These are phyloP conservation scores for Magnolia sinica DNA, from an alignment of 164 flowering plant genomes.

Conservation along the genomic window DNA sequence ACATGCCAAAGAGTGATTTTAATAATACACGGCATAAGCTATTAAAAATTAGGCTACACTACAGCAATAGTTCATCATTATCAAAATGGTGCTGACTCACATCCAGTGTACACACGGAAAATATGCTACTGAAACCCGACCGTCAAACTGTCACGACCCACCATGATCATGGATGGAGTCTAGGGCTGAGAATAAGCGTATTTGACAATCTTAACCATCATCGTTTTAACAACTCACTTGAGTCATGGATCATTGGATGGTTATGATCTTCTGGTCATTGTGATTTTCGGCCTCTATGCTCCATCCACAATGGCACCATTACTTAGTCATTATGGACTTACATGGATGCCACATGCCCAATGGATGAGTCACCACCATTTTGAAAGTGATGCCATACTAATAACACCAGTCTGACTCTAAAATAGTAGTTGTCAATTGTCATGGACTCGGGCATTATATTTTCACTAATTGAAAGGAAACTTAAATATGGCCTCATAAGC, in stretches of 20 bases:
- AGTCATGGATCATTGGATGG: neutral
- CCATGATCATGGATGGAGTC: too few relatives aligned
- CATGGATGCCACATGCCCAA: neutral
- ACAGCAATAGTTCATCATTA: neutral
- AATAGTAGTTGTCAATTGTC: neutral
- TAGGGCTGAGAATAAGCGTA: too few relatives aligned
- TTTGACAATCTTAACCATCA: neutral
- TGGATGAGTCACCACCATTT: neutral
- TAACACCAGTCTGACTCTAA: neutral
- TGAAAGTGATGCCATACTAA: neutral
- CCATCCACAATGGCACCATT: neutral
- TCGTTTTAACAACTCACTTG: neutral
- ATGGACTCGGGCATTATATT: neutral
- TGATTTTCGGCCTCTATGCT: neutral
- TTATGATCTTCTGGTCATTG: neutral
- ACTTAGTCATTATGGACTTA: neutral
- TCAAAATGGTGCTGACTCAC: neutral
- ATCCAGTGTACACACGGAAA: neutral
- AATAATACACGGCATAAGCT: neutral
- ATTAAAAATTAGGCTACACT: too few relatives aligned
- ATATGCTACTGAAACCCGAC: neutral
- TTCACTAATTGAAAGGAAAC: neutral
- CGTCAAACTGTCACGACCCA: neutral
- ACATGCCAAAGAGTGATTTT: constrained; percentile 3
- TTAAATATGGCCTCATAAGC: neutral